Base-by-base conservation (phyloP, 148 eudicot species). In the Camellia sinensis region DNA sequence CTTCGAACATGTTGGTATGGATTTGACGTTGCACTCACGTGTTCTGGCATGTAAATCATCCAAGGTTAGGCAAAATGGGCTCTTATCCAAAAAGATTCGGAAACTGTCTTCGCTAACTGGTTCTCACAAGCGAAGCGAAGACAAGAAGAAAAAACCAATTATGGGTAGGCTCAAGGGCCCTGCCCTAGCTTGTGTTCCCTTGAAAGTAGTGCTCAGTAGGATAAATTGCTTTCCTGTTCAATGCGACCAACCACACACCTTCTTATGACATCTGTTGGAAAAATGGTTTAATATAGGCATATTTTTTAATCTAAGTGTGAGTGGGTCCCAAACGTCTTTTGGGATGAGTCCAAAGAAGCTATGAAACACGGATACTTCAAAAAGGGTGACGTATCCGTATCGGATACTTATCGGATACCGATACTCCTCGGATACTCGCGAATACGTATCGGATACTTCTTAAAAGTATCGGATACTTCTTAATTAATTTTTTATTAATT, bases 101-200 rank as follows among this genome's bases (percentile, higher is more conserved):
- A 91, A 79, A 83, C 74, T 95, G 78, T 95, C 98, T n/a, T 89
- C 98, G 0, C 68, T 95, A 56, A 85, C 89, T 0, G 87, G 89
- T 46, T 77, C 89, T 57, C 83, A 83, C 64, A 88, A 80, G 80
- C 82, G 77, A 56, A 73, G 75, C 48, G 67, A 29, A 53, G 85
- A 78, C 10, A 88, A 82, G 76, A 75, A 80, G 71, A 87, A 86
- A 69, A 73, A 22, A 22, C 29, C 85, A 5, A 50, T 84, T 67
- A 83, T 84, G 44, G 88, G 81, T 84, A 87, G 85, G 71, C 81
- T 89, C 54, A 86, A 82, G 74, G 87, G 87, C 54, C 93, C 93
- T 4, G 85, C 86, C 0, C 65, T 93, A 15, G 91, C 97, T 72
- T 95, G 98, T 82, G 89, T 95, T n/a, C 97, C 98, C 1, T 82